A percentile compares a stretch with the other conserved stretches of the same genome.
Evolutionary conservation across 768 basidiomycete genomes (phyloP).

Genomic region (Piloderma croceum): DNA sequence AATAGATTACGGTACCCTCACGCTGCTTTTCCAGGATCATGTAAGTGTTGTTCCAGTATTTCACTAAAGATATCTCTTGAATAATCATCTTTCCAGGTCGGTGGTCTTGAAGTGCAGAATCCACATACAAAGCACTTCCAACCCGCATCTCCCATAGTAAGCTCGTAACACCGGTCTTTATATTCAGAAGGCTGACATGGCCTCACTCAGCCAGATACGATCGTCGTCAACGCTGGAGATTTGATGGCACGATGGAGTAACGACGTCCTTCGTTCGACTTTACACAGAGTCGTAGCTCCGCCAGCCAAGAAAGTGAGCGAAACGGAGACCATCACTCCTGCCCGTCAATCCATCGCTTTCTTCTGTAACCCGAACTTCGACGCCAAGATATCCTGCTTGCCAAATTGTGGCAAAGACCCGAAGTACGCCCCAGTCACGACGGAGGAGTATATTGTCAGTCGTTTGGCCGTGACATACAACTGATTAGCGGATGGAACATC

Average conservation of each 20-base stretch:
- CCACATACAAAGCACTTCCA: slow-evolving; percentile 69
- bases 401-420: slow-evolving; percentile 50
- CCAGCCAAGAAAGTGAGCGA: slow-evolving; percentile 42
- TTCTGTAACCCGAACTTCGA: slow-evolving; percentile 81
- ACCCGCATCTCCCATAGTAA: slow-evolving; percentile 71
- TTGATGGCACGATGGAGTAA: slow-evolving; percentile 81
- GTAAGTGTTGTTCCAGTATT: slow-evolving; percentile 26
- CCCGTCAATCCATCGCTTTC: slow-evolving; percentile 77
- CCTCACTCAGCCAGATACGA: slow-evolving; percentile 58
- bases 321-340: slow-evolving; percentile 51
- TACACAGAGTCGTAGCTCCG: slow-evolving; percentile 80
- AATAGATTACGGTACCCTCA: slow-evolving; percentile 78
- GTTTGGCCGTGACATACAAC: slow-evolving; percentile 57
- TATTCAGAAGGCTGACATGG: neutral
- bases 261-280: slow-evolving; percentile 69
- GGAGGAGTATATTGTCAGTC: slow-evolving; percentile 71
- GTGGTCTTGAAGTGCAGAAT: slow-evolving; percentile 78
- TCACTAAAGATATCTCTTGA: neutral
- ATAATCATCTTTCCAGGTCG: slow-evolving; percentile 39
- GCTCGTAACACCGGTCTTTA: slow-evolving; percentile 16
- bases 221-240: slow-evolving; percentile 81
- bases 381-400: slow-evolving; percentile 63
- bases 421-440: slow-evolving; percentile 72
- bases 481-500: no score
- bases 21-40: slow-evolving; percentile 74